These are phyloP conservation scores for Puccinia horiana DNA, from an alignment of 1,284 basidiomycete species.

Conservation along the genomic window DNA sequence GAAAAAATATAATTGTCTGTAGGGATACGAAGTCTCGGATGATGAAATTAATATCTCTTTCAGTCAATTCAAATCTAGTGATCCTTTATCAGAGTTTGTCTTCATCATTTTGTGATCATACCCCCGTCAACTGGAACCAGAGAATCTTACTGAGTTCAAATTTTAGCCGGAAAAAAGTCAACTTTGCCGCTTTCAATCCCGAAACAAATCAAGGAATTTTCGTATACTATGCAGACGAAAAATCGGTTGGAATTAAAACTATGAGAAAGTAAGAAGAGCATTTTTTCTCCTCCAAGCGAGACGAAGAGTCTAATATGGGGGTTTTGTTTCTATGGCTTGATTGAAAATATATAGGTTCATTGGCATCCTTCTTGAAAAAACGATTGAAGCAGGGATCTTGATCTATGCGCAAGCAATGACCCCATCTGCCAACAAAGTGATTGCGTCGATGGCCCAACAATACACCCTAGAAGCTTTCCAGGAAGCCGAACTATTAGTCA, in stretches of 20 bases:
- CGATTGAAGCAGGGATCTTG: constrained; percentile 86
- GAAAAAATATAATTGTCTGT: constrained; percentile 12
- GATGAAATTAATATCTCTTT: constrained; percentile 87
- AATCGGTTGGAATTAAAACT: constrained; percentile 87
- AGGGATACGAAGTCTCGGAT: constrained; percentile 86
- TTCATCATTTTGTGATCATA: background rate
- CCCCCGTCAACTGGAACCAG: background rate
- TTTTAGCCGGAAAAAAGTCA: constrained; percentile 69
- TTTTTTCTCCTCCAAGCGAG: background rate
- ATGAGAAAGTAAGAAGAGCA: constrained; percentile 79
- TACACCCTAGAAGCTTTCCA: constrained; percentile 95
- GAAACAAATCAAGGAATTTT: constrained; percentile 81
- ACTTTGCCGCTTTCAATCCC: constrained; percentile 76
- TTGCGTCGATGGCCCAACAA: constrained; percentile 78
- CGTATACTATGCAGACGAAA: constrained; percentile 89
- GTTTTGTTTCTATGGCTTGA: background rate
- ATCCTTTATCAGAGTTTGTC: constrained; percentile 62
- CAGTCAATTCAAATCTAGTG: constrained; percentile 69
- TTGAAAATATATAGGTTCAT: constrained; percentile 68
- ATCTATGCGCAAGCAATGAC: constrained; percentile 97
- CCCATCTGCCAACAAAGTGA: constrained; percentile 90
- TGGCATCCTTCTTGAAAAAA: constrained; percentile 81
- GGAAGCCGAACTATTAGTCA: constrained; percentile 92
- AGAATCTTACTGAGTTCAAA: constrained; percentile 7
- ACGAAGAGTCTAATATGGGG: background rate